A percentile compares a stretch with the other conserved stretches of the same genome.
phyloP scores from a whole-genome alignment of 371 early-diverging fungal species.

The Syncephalastrum contaminatum region DNA sequence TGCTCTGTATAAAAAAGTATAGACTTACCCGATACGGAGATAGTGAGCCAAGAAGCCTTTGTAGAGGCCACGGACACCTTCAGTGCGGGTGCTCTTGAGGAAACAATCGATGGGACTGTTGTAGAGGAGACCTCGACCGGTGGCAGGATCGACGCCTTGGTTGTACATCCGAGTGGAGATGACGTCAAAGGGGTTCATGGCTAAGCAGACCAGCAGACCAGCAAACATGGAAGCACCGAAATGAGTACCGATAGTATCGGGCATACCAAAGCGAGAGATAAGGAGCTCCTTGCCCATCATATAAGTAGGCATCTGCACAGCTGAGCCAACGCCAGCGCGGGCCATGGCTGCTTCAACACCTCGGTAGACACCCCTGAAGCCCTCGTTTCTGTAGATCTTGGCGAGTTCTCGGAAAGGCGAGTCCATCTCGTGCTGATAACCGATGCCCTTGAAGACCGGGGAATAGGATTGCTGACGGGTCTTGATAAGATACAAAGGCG shows the following conservation, averaged over 20 bases:
- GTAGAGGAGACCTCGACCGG: constrained; percentile 73
- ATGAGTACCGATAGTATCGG: constrained; percentile 70
- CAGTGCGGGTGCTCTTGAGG: constrained; percentile 77
- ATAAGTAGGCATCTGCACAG: constrained; percentile 91
- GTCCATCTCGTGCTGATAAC: constrained; percentile 87
- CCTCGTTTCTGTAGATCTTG: constrained; percentile 68
- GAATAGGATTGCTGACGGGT: constrained; percentile 94
- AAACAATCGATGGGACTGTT: constrained; percentile 81
- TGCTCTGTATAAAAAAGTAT: constrained; percentile 1
- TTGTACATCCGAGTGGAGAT: constrained; percentile 95
- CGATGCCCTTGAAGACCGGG: constrained; percentile 70
- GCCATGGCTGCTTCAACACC: constrained; percentile 90
- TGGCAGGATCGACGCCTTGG: constrained; percentile 70
- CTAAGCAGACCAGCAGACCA: constrained; percentile 83
- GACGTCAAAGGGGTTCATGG: constrained; percentile 98
- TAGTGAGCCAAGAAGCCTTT: constrained; percentile 95
- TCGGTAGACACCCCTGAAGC: constrained; percentile 80
- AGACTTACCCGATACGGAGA: constrained; percentile 84
- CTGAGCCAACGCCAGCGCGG: constrained; percentile 88
- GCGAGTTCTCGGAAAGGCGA: constrained; percentile 66
- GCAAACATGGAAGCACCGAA: constrained; percentile 79
- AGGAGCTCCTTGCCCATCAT: constrained; percentile 77
- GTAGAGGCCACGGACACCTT: constrained; percentile 85
- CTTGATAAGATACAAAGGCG: constrained; percentile 91
- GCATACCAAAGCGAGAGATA: constrained; percentile 58